Base-by-base conservation (phyloP, 352 stramenopile species). In the Pythium scleroteichum region DNA sequence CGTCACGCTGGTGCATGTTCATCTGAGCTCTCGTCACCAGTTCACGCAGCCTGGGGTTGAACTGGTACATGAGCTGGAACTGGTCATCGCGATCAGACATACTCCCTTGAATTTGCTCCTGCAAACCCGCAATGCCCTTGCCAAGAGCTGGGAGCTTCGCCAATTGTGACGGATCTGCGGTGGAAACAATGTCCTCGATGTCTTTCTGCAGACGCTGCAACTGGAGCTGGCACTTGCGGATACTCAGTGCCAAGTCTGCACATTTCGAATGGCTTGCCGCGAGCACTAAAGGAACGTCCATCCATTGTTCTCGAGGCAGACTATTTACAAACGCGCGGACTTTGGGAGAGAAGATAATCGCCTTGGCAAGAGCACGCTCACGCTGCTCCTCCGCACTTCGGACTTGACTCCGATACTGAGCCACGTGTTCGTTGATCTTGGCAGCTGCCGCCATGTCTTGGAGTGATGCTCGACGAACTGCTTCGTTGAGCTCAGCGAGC, bases 61-160 rank as follows among this genome's bases (percentile, higher is more conserved):
- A 89, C 69, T 85, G 76, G 53, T 84, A 78, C 76, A 89, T 87
- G 64, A 84, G 73, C 26, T 74, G 69, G 42, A 89, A 85, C 65
- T 89, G 75, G 47, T 66, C 72, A 63, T 84, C 73, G 10, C 79
- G 75, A 29, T 87, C 73, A 2, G 46, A 46, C 24, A 71, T 76
- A 16, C 57, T 58, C 16, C 45, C 20, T n/a, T 40, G 46, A 35
- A 82, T 71, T 42, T 76, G 66, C 40, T 51, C 52, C 57, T 88
- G 68, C 20, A 71, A 41, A 4, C 69, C 54, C 8, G 70, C 53
- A 38, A 85, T 80, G 24, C 71, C 49, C 27, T 69, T 62, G 20
- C 76, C 71, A 23, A 84, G 49, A 33, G 65, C 51, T 58, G 64
- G 66, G 50, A 85, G 67, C 29, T 78, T 69, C 44, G 73, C 59